Percentiles rank a stretch among this genome's conserved stretches.
These are phyloP conservation scores for Mallotus repandus DNA, from an alignment of 441 rosid species.

Conservation along the genomic window DNA sequence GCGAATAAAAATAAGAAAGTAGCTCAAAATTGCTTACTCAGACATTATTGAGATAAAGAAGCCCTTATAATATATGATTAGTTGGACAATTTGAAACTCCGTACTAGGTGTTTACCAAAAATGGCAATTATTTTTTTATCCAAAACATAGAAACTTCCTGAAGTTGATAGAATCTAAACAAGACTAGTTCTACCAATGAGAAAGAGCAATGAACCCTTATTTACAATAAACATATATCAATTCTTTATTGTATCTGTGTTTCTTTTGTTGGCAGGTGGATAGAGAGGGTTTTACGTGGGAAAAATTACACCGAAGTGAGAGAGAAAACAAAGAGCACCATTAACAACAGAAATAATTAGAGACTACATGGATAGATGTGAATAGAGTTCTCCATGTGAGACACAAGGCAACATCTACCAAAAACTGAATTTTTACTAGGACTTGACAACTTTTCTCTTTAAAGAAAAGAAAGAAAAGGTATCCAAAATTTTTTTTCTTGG, in stretches of 20 bases:
- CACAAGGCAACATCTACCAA: constrained; percentile 8
- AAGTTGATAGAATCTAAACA: background rate
- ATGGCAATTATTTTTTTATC: background rate
- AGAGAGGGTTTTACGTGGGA: background rate
- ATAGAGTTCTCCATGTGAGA: constrained; percentile 3
- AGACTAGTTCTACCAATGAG: background rate
- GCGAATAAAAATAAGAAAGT: background rate
- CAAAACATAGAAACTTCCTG: background rate
- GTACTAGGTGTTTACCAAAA: background rate
- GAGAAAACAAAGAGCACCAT: background rate
- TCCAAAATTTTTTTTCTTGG: background rate
- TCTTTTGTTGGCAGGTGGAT: background rate
- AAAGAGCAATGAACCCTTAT: background rate
- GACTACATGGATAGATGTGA: background rate
- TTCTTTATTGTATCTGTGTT: background rate
- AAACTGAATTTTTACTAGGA: background rate
- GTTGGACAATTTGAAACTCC: background rate
- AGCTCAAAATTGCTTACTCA: background rate
- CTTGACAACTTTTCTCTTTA: background rate
- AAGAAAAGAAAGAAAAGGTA: background rate
- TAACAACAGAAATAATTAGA: background rate
- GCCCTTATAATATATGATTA: background rate
- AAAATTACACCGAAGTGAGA: background rate
- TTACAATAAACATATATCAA: background rate
- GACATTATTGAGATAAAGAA: background rate